These are phyloP conservation scores for Tetradesmus lagerheimii DNA, from an alignment of 139 green algal genomes.

Conservation along the genomic window DNA sequence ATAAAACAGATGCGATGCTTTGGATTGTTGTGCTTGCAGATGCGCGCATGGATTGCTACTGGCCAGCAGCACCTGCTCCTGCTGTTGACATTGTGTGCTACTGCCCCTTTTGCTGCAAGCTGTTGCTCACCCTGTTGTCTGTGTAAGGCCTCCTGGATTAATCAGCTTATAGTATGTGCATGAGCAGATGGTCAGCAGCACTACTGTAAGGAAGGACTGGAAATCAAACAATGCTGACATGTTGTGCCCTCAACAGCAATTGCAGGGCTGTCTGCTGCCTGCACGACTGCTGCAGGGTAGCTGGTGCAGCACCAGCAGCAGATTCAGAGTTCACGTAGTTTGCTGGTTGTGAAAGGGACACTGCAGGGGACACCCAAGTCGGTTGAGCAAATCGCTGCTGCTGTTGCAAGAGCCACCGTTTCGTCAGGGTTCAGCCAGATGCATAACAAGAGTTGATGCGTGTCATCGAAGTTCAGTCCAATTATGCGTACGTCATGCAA, in stretches of 20 bases:
- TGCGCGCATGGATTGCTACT: neutral
- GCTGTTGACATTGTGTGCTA: neutral
- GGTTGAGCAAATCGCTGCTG: neutral
- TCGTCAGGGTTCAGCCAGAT: neutral
- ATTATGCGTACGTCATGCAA: neutral
- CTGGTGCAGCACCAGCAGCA: neutral
- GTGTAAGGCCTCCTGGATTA: constrained; percentile 70
- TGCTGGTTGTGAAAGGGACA: neutral
- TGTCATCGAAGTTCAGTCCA: neutral
- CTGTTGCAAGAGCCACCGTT: neutral
- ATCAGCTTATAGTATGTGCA: constrained; percentile 97
- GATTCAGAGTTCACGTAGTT: too few species aligned
- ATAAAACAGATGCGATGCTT: neutral
- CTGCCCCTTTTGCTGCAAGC: neutral
- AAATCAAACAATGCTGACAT: constrained; percentile 98
- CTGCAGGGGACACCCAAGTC: neutral
- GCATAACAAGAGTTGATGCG: neutral
- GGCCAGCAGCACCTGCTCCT: neutral
- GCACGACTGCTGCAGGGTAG: neutral
- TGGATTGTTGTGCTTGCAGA: neutral
- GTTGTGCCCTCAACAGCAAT: neutral
- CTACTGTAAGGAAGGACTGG: constrained; percentile 89
- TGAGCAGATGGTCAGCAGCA: constrained; percentile 96
- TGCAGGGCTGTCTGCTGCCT: constrained; percentile 15
- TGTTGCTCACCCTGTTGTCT: constrained; percentile 78